These are phyloP conservation scores for Sclerotiophoma versabilis DNA, from an alignment of 2,329 filamentous ascomycete genomes.

Conservation along the genomic window DNA sequence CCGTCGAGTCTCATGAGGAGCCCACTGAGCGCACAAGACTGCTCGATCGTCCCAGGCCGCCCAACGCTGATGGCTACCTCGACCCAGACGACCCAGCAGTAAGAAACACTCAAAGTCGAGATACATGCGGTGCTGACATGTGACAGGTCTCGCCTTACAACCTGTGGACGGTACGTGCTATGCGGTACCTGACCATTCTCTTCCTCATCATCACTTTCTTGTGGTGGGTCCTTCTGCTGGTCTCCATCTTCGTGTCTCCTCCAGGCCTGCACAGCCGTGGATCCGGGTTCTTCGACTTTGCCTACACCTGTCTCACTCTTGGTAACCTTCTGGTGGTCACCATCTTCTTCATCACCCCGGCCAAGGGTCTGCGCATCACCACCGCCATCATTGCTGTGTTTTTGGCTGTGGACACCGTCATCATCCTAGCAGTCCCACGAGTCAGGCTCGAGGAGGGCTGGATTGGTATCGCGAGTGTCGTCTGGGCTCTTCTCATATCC, in stretches of 20 bases:
- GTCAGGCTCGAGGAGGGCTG: slow-evolving; percentile 86
- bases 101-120: slow-evolving; percentile 39
- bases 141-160: slow-evolving; percentile 83
- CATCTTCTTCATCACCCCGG: slow-evolving; percentile 87
- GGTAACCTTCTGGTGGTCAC: slow-evolving; percentile 78
- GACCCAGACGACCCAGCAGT: slow-evolving; percentile 84
- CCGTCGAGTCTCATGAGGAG: slow-evolving; percentile 57
- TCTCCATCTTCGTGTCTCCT: slow-evolving; percentile 88
- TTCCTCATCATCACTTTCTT: slow-evolving; percentile 78
- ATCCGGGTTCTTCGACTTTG: slow-evolving; percentile 90
- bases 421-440: slow-evolving; percentile 77
- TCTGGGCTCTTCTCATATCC: slow-evolving; percentile 82
- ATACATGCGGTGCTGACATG: not conserved
- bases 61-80: slow-evolving; percentile 70
- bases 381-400: slow-evolving; percentile 72
- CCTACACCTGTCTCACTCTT: slow-evolving; percentile 79
- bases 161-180: slow-evolving; percentile 84
- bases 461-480: slow-evolving; percentile 84
- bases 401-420: slow-evolving; percentile 76
- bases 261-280: slow-evolving; percentile 85
- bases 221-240: slow-evolving; percentile 94
- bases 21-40: slow-evolving; percentile 70
- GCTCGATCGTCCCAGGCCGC: slow-evolving; percentile 60
- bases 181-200: slow-evolving; percentile 78
- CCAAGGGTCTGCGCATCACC: slow-evolving; percentile 77